Conservation (phyloP, 2,329 filamentous ascomycete genomes). For the Sporothrix schenckii region DNA sequence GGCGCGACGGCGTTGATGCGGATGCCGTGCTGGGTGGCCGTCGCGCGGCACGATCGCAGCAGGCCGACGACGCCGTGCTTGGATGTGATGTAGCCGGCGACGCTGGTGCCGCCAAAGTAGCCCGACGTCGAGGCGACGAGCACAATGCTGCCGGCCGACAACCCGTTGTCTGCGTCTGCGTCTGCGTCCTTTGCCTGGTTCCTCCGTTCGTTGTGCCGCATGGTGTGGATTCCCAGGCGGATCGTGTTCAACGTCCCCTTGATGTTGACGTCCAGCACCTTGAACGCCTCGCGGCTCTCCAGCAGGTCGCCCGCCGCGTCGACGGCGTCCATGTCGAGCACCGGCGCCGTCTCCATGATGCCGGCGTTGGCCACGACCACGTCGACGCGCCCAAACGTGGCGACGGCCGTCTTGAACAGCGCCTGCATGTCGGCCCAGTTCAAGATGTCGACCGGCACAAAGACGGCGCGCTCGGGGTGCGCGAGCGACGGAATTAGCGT, state of each 20-base stretch:
- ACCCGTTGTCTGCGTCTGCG: background rate
- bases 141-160: conserved; percentile 48
- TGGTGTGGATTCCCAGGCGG: conserved; percentile 25
- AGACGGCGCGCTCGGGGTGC: conserved; percentile 42
- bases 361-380: conserved; percentile 50
- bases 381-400: conserved; percentile 45
- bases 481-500: conserved; percentile 40
- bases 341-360: conserved; percentile 42
- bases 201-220: conserved; percentile 40
- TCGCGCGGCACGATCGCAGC: conserved; percentile 27
- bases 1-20: conserved; percentile 50
- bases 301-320: conserved; percentile 37
- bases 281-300: conserved; percentile 39
- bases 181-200: background rate
- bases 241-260: conserved; percentile 49
- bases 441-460: conserved; percentile 44
- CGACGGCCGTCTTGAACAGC: conserved; percentile 42
- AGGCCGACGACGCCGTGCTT: conserved; percentile 37
- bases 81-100: conserved; percentile 37
- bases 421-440: conserved; percentile 45
- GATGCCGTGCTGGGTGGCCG: conserved; percentile 42
- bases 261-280: conserved; percentile 48
- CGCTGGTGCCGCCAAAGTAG: conserved; percentile 39
- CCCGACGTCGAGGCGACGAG: conserved; percentile 45
- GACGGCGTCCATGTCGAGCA: conserved; percentile 39